Evolutionary conservation across 106 monocot genomes (phyloP).

Genomic region (Allium sativum): DNA sequence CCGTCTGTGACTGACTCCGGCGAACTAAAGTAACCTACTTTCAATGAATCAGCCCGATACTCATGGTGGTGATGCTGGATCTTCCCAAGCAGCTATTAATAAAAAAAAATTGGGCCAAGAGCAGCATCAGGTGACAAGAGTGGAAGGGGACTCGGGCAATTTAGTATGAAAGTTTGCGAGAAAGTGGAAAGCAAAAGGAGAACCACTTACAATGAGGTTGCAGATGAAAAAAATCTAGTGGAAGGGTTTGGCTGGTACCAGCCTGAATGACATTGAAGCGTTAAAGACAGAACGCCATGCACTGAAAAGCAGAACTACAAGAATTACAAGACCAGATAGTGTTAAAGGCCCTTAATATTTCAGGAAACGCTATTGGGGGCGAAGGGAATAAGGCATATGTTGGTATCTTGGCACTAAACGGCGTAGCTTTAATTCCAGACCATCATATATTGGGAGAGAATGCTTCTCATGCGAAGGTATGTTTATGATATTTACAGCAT

Average conservation of each 20-base stretch:
- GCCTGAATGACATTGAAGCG: constrained; percentile 76
- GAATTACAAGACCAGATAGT: constrained; percentile 90
- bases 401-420: no score
- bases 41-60: constrained; percentile 58
- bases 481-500: no score
- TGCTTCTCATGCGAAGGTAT: no score
- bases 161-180: constrained; percentile 78
- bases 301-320: constrained; percentile 53
- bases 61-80: constrained; percentile 54
- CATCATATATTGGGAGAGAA: no score
- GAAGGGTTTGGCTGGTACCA: constrained; percentile 90
- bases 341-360: no score
- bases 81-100: constrained; percentile 42
- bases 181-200: constrained; percentile 76
- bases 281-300: constrained; percentile 59
- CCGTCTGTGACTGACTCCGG: constrained; percentile 1
- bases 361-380: no score
- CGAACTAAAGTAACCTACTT: constrained; percentile 24
- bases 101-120: constrained; percentile 76
- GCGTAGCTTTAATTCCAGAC: no score
- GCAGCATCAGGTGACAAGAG: constrained; percentile 72
- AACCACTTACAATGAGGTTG: constrained; percentile 83
- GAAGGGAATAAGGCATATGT: no score
- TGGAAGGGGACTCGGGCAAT: constrained; percentile 65
- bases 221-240: constrained; percentile 77